Percentiles rank a stretch among this genome's conserved stretches.
Conservation (phyloP, 2,329 filamentous ascomycete species). For the Pseudonectria foliicola region DNA sequence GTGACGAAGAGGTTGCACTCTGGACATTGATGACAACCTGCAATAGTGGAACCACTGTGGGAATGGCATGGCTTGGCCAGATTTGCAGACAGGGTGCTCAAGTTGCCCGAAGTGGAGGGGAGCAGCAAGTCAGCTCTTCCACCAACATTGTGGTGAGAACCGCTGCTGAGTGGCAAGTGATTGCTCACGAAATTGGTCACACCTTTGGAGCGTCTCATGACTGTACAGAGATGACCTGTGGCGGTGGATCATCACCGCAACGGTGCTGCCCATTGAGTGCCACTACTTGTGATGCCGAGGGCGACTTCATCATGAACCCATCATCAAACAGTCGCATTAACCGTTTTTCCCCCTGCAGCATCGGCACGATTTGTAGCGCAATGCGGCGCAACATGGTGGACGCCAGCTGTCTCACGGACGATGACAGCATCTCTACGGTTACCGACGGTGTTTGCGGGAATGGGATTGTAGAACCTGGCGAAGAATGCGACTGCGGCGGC, state of each 20-base stretch:
- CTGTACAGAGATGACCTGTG: conserved; percentile 59
- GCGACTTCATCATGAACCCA: conserved; percentile 84
- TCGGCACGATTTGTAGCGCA: conserved; percentile 81
- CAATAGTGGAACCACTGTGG: conserved; percentile 68
- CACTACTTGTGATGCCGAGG: conserved; percentile 59
- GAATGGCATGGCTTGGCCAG: conserved; percentile 78
- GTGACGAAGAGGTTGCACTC: conserved; percentile 65
- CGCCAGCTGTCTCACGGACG: conserved; percentile 63
- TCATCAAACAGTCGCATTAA: conserved; percentile 62
- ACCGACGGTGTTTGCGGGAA: conserved; percentile 77
- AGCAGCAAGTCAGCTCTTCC: conserved; percentile 72
- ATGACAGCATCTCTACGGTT: conserved; percentile 66
- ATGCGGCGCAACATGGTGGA: conserved; percentile 67
- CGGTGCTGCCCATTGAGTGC: conserved; percentile 65
- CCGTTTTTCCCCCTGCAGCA: conserved; percentile 69
- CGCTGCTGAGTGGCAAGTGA: conserved; percentile 74
- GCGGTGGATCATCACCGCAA: conserved; percentile 42
- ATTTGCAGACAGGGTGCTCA: conserved; percentile 52
- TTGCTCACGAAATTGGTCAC: conserved; percentile 81
- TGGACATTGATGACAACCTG: conserved; percentile 77
- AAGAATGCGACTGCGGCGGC: conserved; percentile 86
- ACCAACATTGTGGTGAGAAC: conserved; percentile 70
- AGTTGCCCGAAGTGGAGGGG: conserved; percentile 66
- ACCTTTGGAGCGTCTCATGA: conserved; percentile 88
- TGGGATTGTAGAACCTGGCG: conserved; percentile 79